These are phyloP conservation scores for Hirsutella minnesotensis DNA, from an alignment of 2,329 filamentous ascomycete genomes.

Conservation along the genomic window DNA sequence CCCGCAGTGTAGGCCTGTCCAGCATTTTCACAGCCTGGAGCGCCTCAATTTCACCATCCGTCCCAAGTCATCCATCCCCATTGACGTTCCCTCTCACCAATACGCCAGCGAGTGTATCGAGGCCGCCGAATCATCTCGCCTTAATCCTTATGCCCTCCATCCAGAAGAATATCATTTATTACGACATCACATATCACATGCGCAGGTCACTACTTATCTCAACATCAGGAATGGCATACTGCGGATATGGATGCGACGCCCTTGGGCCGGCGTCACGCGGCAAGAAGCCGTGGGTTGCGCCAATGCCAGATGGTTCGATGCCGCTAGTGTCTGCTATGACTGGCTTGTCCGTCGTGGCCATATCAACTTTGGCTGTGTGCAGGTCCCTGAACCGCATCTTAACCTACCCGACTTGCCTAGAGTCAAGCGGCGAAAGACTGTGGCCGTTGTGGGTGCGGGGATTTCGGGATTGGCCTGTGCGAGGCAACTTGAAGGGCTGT, in stretches of 20 bases:
- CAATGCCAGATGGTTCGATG: conserved; percentile 77
- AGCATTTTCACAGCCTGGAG: conserved; percentile 19
- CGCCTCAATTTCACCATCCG: conserved; percentile 44
- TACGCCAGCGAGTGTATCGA: conserved; percentile 88
- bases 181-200: conserved; percentile 68
- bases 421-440: conserved; percentile 49
- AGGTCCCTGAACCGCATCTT: conserved; percentile 38
- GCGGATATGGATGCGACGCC: conserved; percentile 78
- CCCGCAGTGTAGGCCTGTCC: conserved; percentile 9
- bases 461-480: conserved; percentile 88
- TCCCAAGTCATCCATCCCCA: conserved; percentile 75
- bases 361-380: conserved; percentile 91
- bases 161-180: conserved; percentile 72
- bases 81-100: conserved; percentile 56
- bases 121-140: conserved; percentile 76
- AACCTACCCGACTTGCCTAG: conserved; percentile 24
- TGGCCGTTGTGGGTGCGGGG: conserved; percentile 86
- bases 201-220: conserved; percentile 88
- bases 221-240: conserved; percentile 94
- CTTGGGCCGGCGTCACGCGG: conserved; percentile 66
- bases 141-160: conserved; percentile 84
- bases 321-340: conserved; percentile 79
- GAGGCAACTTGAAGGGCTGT: conserved; percentile 78
- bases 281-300: conserved; percentile 87
- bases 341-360: conserved; percentile 88